Percentiles rank a stretch among this genome's conserved stretches.
These are phyloP conservation scores for Venturia effusa DNA, from an alignment of 2,329 filamentous ascomycete genomes.

Conservation along the genomic window DNA sequence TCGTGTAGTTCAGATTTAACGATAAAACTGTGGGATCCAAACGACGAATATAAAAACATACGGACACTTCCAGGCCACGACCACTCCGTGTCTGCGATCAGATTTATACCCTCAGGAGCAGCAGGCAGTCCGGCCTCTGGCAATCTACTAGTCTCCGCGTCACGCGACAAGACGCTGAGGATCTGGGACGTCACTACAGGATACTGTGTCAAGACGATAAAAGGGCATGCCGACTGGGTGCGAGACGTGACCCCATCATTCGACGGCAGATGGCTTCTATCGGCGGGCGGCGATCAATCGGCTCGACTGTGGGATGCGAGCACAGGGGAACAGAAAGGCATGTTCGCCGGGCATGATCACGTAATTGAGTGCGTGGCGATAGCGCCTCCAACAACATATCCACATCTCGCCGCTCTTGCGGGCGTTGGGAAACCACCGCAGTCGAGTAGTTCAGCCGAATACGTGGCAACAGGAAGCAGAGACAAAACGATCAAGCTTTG, in stretches of 20 bases:
- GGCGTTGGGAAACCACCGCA: constrained; percentile 75
- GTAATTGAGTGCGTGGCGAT: constrained; percentile 77
- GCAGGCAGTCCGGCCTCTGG: constrained; percentile 68
- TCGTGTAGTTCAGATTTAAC: constrained; percentile 83
- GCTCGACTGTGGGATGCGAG: constrained; percentile 78
- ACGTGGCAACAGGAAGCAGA: constrained; percentile 76
- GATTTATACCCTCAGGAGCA: constrained; percentile 77
- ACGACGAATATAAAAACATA: constrained; percentile 91
- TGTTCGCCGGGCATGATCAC: constrained; percentile 79
- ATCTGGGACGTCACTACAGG: constrained; percentile 93
- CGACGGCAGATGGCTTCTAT: constrained; percentile 75
- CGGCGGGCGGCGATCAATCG: constrained; percentile 72
- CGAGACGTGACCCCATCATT: constrained; percentile 72
- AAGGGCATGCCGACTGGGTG: constrained; percentile 84
- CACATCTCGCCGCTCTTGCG: constrained; percentile 64
- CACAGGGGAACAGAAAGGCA: constrained; percentile 63
- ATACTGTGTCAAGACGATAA: constrained; percentile 83
- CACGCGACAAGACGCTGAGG: constrained; percentile 70
- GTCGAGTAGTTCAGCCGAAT: constrained; percentile 66
- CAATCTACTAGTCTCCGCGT: constrained; percentile 78
- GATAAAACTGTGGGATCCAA: constrained; percentile 91
- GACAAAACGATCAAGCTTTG: constrained; percentile 88
- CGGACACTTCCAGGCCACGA: constrained; percentile 84
- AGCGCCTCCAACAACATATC: constrained; percentile 68
- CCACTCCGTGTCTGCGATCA: constrained; percentile 78